phyloP scores from a whole-genome alignment of 2,329 filamentous ascomycete genomes.

The Torrubiellomyces zombiae region DNA sequence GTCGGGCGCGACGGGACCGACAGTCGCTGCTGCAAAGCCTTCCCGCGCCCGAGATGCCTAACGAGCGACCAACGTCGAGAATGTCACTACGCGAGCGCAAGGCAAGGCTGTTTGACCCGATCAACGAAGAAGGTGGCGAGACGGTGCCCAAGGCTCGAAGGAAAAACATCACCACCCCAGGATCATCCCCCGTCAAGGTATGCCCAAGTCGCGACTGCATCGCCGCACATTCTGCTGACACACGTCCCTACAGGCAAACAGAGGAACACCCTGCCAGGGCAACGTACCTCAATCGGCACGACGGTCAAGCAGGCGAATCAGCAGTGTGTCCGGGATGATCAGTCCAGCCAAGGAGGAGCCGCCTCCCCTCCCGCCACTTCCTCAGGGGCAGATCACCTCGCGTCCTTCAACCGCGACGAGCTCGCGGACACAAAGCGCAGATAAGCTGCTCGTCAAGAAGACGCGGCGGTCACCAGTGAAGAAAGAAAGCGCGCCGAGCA shows the following conservation, averaged over 20 bases:
- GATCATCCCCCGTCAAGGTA: constrained; percentile 14
- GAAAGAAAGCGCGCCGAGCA: constrained; percentile 19
- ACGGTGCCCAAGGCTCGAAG: constrained; percentile 29
- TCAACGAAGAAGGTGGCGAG: constrained; percentile 24
- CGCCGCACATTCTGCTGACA: not conserved
- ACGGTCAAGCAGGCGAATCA: constrained; percentile 30
- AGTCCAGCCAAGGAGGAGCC: constrained; percentile 7
- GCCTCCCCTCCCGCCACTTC: constrained; percentile 1
- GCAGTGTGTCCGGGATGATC: constrained; percentile 24
- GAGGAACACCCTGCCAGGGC: constrained; percentile 13
- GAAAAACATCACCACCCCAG: constrained; percentile 41
- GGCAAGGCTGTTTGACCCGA: constrained; percentile 35
- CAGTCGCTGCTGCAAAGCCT: constrained; percentile 30
- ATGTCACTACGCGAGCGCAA: constrained; percentile 64
- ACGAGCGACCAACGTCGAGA: constrained; percentile 33
- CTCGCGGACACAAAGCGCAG: constrained; percentile 19
- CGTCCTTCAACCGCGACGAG: constrained; percentile 22
- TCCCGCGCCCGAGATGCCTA: constrained; percentile 11
- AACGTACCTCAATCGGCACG: constrained; percentile 12
- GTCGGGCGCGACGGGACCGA: constrained; percentile 45
- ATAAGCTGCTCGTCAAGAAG: constrained; percentile 40
- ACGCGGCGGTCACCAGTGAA: constrained; percentile 30
- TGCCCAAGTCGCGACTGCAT: too few species aligned
- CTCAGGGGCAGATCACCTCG: constrained; percentile 2
- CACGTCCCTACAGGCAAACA: constrained; percentile 14